These are phyloP conservation scores for Orbilia oligospora DNA, from an alignment of 2,329 filamentous ascomycete species.

Conservation along the genomic window DNA sequence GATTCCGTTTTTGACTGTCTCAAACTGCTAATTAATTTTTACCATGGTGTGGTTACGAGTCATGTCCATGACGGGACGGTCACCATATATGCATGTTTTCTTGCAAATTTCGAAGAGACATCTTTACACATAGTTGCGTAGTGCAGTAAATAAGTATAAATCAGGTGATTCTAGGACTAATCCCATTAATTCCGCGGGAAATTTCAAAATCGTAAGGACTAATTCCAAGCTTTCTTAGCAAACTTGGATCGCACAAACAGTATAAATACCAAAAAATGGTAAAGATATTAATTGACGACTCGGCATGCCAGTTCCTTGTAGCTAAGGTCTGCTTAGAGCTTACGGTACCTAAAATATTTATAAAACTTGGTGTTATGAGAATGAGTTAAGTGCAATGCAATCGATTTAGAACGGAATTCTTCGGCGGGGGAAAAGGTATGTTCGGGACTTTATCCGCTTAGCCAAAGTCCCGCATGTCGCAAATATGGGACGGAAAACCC, in stretches of 20 bases:
- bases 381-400: too few species aligned
- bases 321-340: too few species aligned
- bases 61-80: neutral
- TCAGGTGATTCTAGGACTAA: too few species aligned
- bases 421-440: neutral
- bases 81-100: too few species aligned
- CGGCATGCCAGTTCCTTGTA: neutral
- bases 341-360: too few species aligned
- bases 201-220: too few species aligned
- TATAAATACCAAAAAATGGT: neutral
- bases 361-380: too few species aligned
- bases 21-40: neutral
- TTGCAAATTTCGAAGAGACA: too few species aligned
- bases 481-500: slow-evolving; percentile 23
- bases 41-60: neutral
- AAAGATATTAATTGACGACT: slow-evolving; percentile 4
- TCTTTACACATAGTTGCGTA: too few species aligned
- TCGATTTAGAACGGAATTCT: slow-evolving; percentile 17
- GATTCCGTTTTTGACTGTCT: neutral
- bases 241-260: neutral
- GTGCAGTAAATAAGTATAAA: too few species aligned
- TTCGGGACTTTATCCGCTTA: slow-evolving; percentile 44
- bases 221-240: neutral
- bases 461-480: slow-evolving; percentile 21
- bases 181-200: too few species aligned